Evolutionary conservation across 2,329 filamentous ascomycete species (phyloP), one percentile per base, ranked within the genome.

Genomic region (Fusarium floridanum): DNA sequence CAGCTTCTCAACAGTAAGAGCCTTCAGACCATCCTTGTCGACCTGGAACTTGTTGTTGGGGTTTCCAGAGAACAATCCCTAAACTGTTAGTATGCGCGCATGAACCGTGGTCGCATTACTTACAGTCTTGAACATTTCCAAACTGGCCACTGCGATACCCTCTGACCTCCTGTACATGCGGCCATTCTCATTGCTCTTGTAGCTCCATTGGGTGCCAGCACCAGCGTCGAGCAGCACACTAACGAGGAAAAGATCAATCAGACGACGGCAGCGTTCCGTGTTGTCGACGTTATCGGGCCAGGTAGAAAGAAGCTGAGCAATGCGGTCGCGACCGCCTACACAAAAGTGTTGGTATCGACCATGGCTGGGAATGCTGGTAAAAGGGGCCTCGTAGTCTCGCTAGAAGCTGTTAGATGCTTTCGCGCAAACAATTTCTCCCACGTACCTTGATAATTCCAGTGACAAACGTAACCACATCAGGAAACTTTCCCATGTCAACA

Each of bases 401-500:
- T 89, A 61, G 32, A 7, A 32, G n/a, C 48, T 55, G n/a, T 55
- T 55, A 55, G 50, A 48, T 22, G 39, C 41, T 27, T 32, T 39
- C 24, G 9, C 56, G 39, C 59, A 48, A 53, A 53, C 12, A 2
- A 20, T 36, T 39, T 29, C n/a, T 48, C 27, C 27, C 16, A 79
- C 88, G 76, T 85, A 95, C 95, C 93, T 97, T 98, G 86, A 98
- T 97, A 74, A 98, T 96, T 45, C 93, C 92, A n/a, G 96, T 92
- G 11, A 98, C 93, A 81, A 97, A 98, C 53, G 89, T 89, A 16
- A 95, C 94, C 1, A 96, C 96, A 74, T 96, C 93, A 55, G 88
- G 84, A 81, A 98, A 96, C 83, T 96, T 97, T 84, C 84, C 84
- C 88, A 95, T 91, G 83, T 98, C 95, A 57, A 98, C 95, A 74